These are phyloP conservation scores for Citrullus mucosospermus DNA, from an alignment of 306 rosid species.

Conservation along the genomic window DNA sequence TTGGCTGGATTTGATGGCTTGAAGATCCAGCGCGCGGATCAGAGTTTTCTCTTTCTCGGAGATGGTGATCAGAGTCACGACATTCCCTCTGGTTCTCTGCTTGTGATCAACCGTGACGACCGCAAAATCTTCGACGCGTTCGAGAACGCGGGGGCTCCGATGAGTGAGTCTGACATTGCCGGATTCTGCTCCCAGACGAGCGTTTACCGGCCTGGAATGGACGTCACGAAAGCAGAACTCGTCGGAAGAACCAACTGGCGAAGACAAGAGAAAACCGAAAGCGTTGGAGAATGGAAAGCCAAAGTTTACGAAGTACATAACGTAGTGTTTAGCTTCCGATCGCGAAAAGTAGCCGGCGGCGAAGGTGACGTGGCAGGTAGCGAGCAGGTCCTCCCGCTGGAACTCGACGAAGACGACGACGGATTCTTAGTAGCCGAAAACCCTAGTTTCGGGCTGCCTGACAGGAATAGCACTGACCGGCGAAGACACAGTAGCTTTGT, in stretches of 20 bases:
- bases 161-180: constrained; percentile 64
- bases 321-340: constrained; percentile 78
- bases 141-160: constrained; percentile 61
- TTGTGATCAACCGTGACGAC: constrained; percentile 72
- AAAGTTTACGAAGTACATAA: constrained; percentile 73
- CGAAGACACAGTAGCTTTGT: constrained; percentile 88
- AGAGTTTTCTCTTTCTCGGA: constrained; percentile 88
- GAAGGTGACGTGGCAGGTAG: constrained; percentile 60
- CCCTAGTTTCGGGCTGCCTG: constrained; percentile 47
- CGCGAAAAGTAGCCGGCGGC: constrained; percentile 42
- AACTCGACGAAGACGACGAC: constrained; percentile 90
- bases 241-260: constrained; percentile 87
- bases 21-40: constrained; percentile 90
- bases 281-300: constrained; percentile 83
- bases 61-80: constrained; percentile 50
- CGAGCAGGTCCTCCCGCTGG: constrained; percentile 68
- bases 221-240: constrained; percentile 78
- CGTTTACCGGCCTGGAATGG: constrained; percentile 91
- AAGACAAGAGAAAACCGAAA: constrained; percentile 78
- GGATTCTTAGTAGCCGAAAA: constrained; percentile 83
- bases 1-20: constrained; percentile 87
- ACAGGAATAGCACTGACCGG: constrained; percentile 13
- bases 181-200: constrained; percentile 81
- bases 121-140: constrained; percentile 72
- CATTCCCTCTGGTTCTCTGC: constrained; percentile 39